These are phyloP conservation scores for Aspergillus hortae DNA, from an alignment of 2,329 filamentous ascomycete species.

Conservation along the genomic window DNA sequence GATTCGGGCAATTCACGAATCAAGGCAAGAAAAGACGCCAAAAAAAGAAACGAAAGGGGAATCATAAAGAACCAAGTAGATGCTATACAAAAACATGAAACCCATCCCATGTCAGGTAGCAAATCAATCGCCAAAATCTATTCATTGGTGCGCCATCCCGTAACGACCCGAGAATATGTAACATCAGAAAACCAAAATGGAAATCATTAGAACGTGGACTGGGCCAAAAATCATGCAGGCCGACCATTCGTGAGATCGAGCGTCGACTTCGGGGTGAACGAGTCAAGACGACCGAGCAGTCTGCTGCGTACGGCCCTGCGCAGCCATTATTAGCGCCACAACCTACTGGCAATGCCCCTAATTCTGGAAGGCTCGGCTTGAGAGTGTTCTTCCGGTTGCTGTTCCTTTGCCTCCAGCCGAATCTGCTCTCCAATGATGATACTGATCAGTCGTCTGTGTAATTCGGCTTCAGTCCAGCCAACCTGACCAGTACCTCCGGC, in stretches of 20 bases:
- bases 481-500: slow-evolving; percentile 35
- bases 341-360: slow-evolving; percentile 21
- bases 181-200: slow-evolving; percentile 7
- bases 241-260: background rate
- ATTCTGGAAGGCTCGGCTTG: slow-evolving; percentile 1
- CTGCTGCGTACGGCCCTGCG: background rate
- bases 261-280: background rate
- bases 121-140: slow-evolving; percentile 3
- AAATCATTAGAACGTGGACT: slow-evolving; percentile 12
- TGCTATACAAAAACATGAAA: slow-evolving; percentile 10
- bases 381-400: slow-evolving; percentile 14
- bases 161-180: slow-evolving; percentile 13
- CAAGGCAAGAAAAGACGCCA: slow-evolving; percentile 6
- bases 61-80: slow-evolving; percentile 12
- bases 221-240: background rate
- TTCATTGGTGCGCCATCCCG: slow-evolving; percentile 13
- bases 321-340: slow-evolving; percentile 25
- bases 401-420: slow-evolving; percentile 36
- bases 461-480: slow-evolving; percentile 44
- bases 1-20: background rate
- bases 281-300: background rate
- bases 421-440: slow-evolving; percentile 47
- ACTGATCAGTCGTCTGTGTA: slow-evolving; percentile 43
- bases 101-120: slow-evolving; percentile 5
- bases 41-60: slow-evolving; percentile 13